phyloP scores from a whole-genome alignment of 23 red algal species.

The Gracilaria gracilis region DNA sequence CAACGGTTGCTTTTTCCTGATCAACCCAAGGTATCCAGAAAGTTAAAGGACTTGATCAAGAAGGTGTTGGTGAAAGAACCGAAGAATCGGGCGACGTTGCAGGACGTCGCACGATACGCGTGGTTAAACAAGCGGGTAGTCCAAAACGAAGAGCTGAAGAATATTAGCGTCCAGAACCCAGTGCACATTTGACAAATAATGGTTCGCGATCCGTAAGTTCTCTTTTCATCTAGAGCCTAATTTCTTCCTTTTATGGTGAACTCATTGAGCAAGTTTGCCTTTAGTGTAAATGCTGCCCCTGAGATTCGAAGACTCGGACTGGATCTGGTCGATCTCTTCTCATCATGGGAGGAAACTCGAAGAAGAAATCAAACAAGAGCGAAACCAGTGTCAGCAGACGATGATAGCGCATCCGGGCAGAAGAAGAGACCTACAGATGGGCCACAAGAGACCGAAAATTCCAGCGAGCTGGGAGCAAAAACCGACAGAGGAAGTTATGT shows the following conservation, averaged over 20 bases:
- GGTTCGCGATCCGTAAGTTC: slow-evolving; percentile 71
- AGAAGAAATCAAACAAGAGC: not conserved
- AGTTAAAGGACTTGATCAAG: slow-evolving; percentile 87
- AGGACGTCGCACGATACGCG: slow-evolving; percentile 75
- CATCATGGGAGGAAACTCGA: slow-evolving; percentile 79
- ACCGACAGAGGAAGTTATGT: not conserved
- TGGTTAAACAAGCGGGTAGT: slow-evolving; percentile 85
- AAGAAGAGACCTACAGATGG: slow-evolving; percentile 50
- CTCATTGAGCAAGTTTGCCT: slow-evolving; percentile 65
- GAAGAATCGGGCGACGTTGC: slow-evolving; percentile 71
- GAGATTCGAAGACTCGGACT: slow-evolving; percentile 84
- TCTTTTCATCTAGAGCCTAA: slow-evolving; percentile 78
- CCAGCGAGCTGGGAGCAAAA: not conserved
- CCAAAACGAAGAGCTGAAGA: slow-evolving; percentile 75
- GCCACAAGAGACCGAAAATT: not conserved
- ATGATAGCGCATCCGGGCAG: not conserved
- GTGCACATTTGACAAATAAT: slow-evolving; percentile 94
- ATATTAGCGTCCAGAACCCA: slow-evolving; percentile 77
- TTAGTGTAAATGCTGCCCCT: slow-evolving; percentile 55
- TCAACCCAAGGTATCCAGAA: slow-evolving; percentile 73
- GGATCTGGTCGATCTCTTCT: slow-evolving; percentile 85
- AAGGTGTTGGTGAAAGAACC: slow-evolving; percentile 90
- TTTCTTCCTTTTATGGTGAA: slow-evolving; percentile 92
- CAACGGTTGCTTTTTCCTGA: slow-evolving; percentile 84
- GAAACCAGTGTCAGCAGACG: not conserved